Evolutionary conservation across 768 basidiomycete species (phyloP), one percentile per base, ranked within the genome.

Genomic region (Lentinula detonsa): DNA sequence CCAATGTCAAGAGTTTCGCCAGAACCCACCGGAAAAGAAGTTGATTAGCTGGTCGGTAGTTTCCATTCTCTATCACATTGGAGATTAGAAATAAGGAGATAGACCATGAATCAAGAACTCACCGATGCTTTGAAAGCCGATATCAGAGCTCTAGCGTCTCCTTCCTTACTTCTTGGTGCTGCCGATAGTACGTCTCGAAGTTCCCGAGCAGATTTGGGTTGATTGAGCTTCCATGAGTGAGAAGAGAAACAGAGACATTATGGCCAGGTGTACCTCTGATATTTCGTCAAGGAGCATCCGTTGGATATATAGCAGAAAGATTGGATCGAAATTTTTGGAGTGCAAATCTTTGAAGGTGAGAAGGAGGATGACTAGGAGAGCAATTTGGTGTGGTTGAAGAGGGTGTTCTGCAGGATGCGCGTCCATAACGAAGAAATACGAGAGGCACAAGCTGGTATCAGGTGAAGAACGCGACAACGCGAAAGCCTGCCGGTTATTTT

Each of bases 361-460:
- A 61, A 85, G 75, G 39, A 92, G 75, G 28, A 91, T 74, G 37
- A 81, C 81, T 35, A 93, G 75, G 15, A 93, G 74, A 53, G 81
- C 81, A 55, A 93, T 76, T 69, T 94, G 92, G 66, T 93, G 91
- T 1, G 91, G 90, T 59, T 85, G 79, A 33, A 93, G 78, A 60
- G 85, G 77, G 71, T 90, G 87, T 56, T 85, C 81, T 6, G 81
- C 80, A 1, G 87, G 85, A 42, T 50, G 45, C 46, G 46, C 46
- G 46, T 48, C 46, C 46, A 48, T 48, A 5, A 48, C 46, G 21
- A 18, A 18, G 46, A 48, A 21, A 39, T 13, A 39, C 37, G 37
- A 39, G 37, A 39, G 28, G 28, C 28, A 28, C 28, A 28, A 28
- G 28, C 28, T 28, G 28, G 28, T 28, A 28, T 28, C 3, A 28